Base-by-base conservation (phyloP, 441 rosid genomes). In the Melastoma candidum region DNA sequence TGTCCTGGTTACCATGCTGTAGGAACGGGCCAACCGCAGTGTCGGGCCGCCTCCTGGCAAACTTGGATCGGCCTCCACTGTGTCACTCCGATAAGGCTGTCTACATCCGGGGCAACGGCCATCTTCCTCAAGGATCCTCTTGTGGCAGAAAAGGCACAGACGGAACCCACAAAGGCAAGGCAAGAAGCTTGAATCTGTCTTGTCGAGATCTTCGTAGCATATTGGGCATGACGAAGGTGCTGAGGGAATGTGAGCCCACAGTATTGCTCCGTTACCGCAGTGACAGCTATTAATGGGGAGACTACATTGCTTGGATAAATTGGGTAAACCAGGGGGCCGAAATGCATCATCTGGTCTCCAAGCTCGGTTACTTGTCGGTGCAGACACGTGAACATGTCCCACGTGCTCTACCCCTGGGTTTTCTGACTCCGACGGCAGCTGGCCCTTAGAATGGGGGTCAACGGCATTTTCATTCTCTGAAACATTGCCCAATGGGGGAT, bases 71-170 rank as follows among this genome's bases (percentile, higher is more conserved):
- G 69, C 70, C 66, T 79, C 78, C 46, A 73, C 47, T 7, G 74
- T 58, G 48, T 75, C 74, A 53, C 53, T 78, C 48, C 75, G 74
- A 46, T 92, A 92, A 0, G 79, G 85, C 69, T 88, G 84, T 74
- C 98, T 78, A 68, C 98, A 90, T 54, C 87, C 90, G 1, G 97
- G 97, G 74, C 97, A 90, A 48, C 96, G 93, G 11, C 88, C 90
- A 71, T 90, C 95, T 62, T 71, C 90, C 65, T 90, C 89, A 14
- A 81, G 83, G 49, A 90, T 90, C 64, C 85, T 83, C 81, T 87
- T 85, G 77, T 90, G 85, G 70, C 98, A 90, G 75, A 90, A 90
- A 56, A 90, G 85, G 48, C 98, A 90, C 51, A 90, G 89, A 53
- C 82, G 81, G 65, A 85, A 92, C 47, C 98, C 95, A 43, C 98